Conservation (phyloP, 2,329 filamentous ascomycete species). For the Salinomyces thailandicus region DNA sequence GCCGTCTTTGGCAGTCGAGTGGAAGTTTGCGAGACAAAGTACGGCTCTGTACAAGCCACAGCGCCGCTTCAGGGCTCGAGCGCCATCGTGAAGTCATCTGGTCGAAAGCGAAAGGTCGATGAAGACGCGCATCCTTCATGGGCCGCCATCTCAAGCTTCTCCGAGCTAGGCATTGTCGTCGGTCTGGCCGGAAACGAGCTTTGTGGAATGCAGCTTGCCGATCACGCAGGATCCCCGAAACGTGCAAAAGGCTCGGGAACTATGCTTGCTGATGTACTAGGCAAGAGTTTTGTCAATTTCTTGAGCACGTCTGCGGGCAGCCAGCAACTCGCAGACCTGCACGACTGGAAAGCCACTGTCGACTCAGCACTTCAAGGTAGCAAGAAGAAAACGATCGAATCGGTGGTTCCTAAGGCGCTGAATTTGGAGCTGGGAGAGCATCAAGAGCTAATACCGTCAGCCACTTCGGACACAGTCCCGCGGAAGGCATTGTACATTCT, state of each 20-base stretch:
- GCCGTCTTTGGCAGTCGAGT: conserved; percentile 48
- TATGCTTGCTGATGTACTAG: conserved; percentile 62
- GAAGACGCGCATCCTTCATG: conserved; percentile 6
- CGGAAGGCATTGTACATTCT: conserved; percentile 6
- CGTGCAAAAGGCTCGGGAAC: conserved; percentile 35
- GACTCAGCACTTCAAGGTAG: conserved; percentile 14
- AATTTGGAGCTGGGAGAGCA: background rate
- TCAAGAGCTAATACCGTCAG: background rate
- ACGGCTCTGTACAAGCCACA: conserved; percentile 41
- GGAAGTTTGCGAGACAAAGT: conserved; percentile 59
- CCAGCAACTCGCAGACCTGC: conserved; percentile 10
- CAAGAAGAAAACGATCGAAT: conserved; percentile 19
- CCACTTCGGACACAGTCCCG: background rate
- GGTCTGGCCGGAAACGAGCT: conserved; percentile 54
- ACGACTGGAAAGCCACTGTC: conserved; percentile 20
- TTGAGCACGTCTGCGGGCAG: conserved; percentile 1
- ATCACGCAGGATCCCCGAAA: conserved; percentile 25
- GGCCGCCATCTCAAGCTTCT: conserved; percentile 42
- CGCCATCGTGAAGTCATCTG: background rate
- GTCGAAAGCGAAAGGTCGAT: conserved; percentile 8
- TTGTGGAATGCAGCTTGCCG: conserved; percentile 50
- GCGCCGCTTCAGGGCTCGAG: conserved; percentile 21
- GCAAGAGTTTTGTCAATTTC: conserved; percentile 43
- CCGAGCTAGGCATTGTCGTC: conserved; percentile 55
- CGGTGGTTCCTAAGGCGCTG: conserved; percentile 20